Conservation (phyloP, 2,329 filamentous ascomycete genomes). For the Emericellopsis atlantica region DNA sequence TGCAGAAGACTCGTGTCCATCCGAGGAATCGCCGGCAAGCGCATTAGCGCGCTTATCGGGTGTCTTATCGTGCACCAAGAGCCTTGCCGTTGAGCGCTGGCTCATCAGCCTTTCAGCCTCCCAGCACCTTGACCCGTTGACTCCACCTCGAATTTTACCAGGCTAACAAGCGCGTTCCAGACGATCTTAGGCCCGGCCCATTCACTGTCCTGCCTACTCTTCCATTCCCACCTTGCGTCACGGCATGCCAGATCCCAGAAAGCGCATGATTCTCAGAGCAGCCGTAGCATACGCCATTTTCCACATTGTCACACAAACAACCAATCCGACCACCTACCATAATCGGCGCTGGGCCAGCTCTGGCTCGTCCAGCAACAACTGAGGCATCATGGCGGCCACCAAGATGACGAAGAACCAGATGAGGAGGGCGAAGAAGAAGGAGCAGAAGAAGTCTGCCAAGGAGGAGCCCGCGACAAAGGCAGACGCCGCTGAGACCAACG, state of each 20-base stretch:
- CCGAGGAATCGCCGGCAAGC: no score
- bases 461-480: slow-evolving; percentile 12
- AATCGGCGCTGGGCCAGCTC: slow-evolving; percentile 11
- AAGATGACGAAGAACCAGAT: slow-evolving; percentile 93
- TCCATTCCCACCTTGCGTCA: not conserved
- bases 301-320: slow-evolving; percentile 14
- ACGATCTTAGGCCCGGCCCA: not conserved
- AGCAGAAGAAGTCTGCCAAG: slow-evolving; percentile 54
- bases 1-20: no score
- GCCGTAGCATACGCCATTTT: not conserved
- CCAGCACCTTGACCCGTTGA: not conserved
- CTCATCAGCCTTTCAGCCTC: not conserved
- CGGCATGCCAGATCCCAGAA: slow-evolving; percentile 25
- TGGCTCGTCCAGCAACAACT: slow-evolving; percentile 4
- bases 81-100: not conserved
- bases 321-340: slow-evolving; percentile 15
- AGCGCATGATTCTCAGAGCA: slow-evolving; percentile 10
- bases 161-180: not conserved
- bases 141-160: not conserved
- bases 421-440: slow-evolving; percentile 88
- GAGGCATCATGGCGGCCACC: slow-evolving; percentile 40
- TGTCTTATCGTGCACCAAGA: no score
- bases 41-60: no score
- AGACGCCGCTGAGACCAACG: slow-evolving; percentile 14
- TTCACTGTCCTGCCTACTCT: not conserved